These are phyloP conservation scores for Diphasiastrum complanatum DNA, from an alignment of 83 land plant genomes.

Conservation along the genomic window DNA sequence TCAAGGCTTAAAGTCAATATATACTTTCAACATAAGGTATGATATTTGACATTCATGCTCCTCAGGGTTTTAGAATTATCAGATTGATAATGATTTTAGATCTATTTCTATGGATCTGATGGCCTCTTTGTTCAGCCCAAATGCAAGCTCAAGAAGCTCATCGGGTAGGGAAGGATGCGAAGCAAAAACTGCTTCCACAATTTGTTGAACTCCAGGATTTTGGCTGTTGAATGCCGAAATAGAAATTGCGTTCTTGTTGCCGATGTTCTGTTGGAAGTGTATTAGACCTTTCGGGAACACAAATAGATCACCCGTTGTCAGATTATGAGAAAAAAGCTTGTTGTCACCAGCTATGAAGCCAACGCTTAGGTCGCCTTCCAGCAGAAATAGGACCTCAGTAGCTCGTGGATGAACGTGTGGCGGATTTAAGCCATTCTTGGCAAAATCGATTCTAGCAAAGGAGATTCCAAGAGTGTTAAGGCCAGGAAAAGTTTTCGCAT, in stretches of 20 bases:
- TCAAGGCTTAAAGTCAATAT: too few relatives aligned
- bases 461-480: background rate
- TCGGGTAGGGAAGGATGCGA: background rate
- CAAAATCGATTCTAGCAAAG: background rate
- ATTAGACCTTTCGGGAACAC: background rate
- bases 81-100: too few relatives aligned
- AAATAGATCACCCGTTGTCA: background rate
- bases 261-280: background rate
- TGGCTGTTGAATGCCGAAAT: background rate
- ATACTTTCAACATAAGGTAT: too few relatives aligned
- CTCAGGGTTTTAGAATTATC: too few relatives aligned
- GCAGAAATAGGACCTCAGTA: conserved; percentile 1
- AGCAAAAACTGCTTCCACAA: background rate
- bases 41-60: too few relatives aligned
- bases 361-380: background rate
- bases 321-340: background rate
- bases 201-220: background rate
- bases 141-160: background rate
- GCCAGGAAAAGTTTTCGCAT: background rate
- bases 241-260: background rate
- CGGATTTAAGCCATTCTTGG: background rate
- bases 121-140: too few relatives aligned
- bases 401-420: background rate
- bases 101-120: too few relatives aligned
- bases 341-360: background rate